A percentile compares a stretch with the other conserved stretches of the same genome.
These are phyloP conservation scores for Blastobotrys americana DNA, from an alignment of 805 yeast species.

Conservation along the genomic window DNA sequence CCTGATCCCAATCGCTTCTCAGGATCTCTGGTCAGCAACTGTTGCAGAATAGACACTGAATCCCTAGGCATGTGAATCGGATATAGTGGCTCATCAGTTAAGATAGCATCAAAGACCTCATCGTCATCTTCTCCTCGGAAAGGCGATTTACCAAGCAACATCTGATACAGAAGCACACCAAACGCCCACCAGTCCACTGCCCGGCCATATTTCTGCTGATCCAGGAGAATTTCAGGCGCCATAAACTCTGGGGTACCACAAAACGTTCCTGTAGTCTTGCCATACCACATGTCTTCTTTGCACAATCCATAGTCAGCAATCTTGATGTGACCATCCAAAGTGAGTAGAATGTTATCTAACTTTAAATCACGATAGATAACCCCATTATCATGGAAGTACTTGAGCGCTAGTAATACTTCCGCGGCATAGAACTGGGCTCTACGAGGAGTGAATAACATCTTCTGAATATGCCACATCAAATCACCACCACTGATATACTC, in stretches of 20 bases:
- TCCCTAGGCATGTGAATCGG: conserved; percentile 97
- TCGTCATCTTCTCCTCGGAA: conserved; percentile 96
- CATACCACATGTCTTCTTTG: conserved; percentile 85
- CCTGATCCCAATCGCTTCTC: conserved; percentile 76
- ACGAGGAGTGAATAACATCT: conserved; percentile 75
- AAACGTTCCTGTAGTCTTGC: conserved; percentile 83
- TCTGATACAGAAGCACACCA: conserved; percentile 92
- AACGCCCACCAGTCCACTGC: conserved; percentile 99
- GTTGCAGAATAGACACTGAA: conserved; percentile 89
- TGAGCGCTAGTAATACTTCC: conserved; percentile 83
- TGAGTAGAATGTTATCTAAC: conserved; percentile 84
- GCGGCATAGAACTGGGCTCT: conserved; percentile 98
- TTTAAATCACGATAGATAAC: conserved; percentile 95
- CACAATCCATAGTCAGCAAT: conserved; percentile 97
- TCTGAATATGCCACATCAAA: conserved; percentile 98
- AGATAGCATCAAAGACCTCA: conserved; percentile 92
- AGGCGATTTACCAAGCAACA: conserved; percentile 94
- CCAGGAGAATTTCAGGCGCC: conserved; percentile 97
- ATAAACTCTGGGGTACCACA: conserved; percentile 99
- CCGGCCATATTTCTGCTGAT: conserved; percentile 75
- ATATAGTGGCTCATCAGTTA: conserved; percentile 91
- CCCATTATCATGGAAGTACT: conserved; percentile 91
- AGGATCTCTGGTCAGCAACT: conserved; percentile 86
- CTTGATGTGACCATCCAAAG: conserved; percentile 89
- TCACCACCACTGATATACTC: conserved; percentile 98